Evolutionary conservation across 768 basidiomycete genomes (phyloP).

Genomic region (Coprinellus aureogranulatus): DNA sequence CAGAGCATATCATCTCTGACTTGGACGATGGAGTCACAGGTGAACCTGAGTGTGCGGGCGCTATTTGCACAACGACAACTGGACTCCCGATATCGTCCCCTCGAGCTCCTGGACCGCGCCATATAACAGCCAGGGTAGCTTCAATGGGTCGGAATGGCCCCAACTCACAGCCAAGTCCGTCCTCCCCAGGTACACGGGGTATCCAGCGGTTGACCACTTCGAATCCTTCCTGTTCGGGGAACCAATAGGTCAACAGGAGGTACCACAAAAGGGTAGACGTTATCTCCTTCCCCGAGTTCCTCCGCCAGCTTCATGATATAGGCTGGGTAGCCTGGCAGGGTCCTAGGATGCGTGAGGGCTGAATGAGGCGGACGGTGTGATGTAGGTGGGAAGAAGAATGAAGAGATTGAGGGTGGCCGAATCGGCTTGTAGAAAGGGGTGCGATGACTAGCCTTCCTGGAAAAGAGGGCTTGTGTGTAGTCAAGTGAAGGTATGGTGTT

Average conservation of each 20-base stretch:
- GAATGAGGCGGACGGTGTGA: no score
- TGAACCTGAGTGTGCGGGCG: neutral
- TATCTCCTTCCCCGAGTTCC: neutral
- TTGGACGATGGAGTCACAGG: neutral
- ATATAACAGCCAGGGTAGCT: conserved; percentile 6
- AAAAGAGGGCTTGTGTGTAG: no score
- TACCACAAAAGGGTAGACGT: conserved; percentile 16
- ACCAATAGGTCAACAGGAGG: conserved; percentile 17
- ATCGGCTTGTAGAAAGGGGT: no score
- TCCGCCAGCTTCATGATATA: neutral
- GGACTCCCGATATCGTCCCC: conserved; percentile 4
- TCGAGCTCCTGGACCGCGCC: neutral
- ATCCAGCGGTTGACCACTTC: conserved; percentile 11
- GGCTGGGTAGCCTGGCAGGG: neutral
- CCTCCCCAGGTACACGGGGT: conserved; percentile 1
- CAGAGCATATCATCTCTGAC: neutral
- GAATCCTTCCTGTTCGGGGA: conserved; percentile 14
- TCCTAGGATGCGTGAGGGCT: no score
- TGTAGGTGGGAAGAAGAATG: no score
- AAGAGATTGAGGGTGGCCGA: no score
- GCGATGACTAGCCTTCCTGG: no score
- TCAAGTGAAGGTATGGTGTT: no score
- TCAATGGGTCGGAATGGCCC: neutral
- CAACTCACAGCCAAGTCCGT: neutral
- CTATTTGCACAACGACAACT: conserved; percentile 11